A percentile compares a stretch with the other conserved stretches of the same genome.
phyloP scores from a whole-genome alignment of 2,329 filamentous ascomycete species.

The Rhynchosporium graminicola region DNA sequence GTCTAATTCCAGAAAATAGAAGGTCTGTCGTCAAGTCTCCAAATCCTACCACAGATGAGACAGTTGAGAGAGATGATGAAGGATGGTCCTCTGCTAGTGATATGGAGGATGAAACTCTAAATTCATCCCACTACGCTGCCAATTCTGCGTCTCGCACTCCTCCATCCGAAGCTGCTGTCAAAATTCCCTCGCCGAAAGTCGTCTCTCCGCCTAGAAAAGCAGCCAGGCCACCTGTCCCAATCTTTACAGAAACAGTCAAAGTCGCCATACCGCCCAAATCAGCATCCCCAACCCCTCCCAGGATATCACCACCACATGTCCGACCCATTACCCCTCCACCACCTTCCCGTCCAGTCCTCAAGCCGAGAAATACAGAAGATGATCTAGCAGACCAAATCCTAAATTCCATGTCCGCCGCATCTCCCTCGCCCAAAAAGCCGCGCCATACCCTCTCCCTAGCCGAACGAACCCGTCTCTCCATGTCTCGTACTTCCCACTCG shows the following conservation, averaged over 20 bases:
- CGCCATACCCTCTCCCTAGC: constrained; percentile 64
- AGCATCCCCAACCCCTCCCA: neutral
- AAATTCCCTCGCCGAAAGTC: neutral
- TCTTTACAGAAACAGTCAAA: constrained; percentile 1
- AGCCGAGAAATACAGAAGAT: constrained; percentile 28
- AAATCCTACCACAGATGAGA: constrained; percentile 4
- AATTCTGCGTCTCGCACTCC: constrained; percentile 33
- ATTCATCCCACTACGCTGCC: constrained; percentile 23
- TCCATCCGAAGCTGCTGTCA: constrained; percentile 21
- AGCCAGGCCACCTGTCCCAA: constrained; percentile 4
- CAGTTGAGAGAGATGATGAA: constrained; percentile 23
- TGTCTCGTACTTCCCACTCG: constrained; percentile 60
- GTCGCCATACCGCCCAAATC: neutral
- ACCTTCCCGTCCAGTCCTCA: neutral
- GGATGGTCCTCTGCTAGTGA: constrained; percentile 36
- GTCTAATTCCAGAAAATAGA: constrained; percentile 18
- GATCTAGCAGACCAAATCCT: constrained; percentile 58
- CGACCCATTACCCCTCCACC: constrained; percentile 7
- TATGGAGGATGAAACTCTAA: constrained; percentile 23
- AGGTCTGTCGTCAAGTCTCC: constrained; percentile 5
- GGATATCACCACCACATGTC: constrained; percentile 16
- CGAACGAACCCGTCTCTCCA: constrained; percentile 80
- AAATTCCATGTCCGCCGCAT: constrained; percentile 54
- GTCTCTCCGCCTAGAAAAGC: neutral
- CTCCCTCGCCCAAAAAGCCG: constrained; percentile 58